Percentiles rank a stretch among this genome's conserved stretches.
These are phyloP conservation scores for Microsporum ferrugineum DNA, from an alignment of 2,329 filamentous ascomycete genomes.

Conservation along the genomic window DNA sequence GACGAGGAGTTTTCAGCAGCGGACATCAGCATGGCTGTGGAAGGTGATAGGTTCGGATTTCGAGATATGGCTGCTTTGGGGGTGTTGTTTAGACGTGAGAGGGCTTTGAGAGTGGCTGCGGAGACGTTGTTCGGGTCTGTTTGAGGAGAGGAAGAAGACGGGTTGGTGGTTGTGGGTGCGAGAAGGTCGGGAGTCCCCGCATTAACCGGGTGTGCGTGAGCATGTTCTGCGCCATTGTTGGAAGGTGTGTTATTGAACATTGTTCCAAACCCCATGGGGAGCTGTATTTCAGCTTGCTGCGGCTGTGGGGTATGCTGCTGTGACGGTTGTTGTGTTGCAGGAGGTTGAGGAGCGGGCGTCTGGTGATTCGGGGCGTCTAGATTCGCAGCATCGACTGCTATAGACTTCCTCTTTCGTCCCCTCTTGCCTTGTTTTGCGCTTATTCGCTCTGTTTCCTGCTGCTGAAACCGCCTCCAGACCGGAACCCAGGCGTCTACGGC, in stretches of 20 bases:
- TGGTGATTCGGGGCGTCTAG: conserved; percentile 2
- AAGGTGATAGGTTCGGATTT: conserved; percentile 17
- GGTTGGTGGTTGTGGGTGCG: conserved; percentile 7
- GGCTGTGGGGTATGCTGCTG: not conserved
- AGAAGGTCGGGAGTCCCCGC: conserved; percentile 3
- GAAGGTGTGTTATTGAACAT: conserved; percentile 22
- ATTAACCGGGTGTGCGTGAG: conserved; percentile 1
- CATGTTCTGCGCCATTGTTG: conserved; percentile 2
- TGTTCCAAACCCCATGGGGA: conserved; percentile 31
- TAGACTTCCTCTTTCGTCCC: conserved; percentile 20
- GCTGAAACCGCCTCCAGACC: conserved; percentile 31
- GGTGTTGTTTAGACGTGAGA: conserved; percentile 29
- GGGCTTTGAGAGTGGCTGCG: conserved; percentile 26
- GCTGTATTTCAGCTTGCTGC: conserved; percentile 16
- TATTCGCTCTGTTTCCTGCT: conserved; percentile 28
- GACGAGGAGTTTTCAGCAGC: conserved; percentile 6
- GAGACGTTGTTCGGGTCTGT: conserved; percentile 20
- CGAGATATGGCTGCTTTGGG: conserved; percentile 20
- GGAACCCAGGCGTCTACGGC: conserved; percentile 33
- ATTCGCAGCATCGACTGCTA: conserved; percentile 1
- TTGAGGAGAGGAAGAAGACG: conserved; percentile 13
- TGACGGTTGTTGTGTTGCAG: conserved; percentile 6
- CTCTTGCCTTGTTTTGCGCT: conserved; percentile 27
- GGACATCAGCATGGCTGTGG: conserved; percentile 17
- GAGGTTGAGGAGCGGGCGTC: not conserved